Percentiles rank a stretch among this genome's conserved stretches.
Evolutionary conservation across 257 asterid genomes (phyloP).

Genomic region (Schizonepeta tenuifolia): DNA sequence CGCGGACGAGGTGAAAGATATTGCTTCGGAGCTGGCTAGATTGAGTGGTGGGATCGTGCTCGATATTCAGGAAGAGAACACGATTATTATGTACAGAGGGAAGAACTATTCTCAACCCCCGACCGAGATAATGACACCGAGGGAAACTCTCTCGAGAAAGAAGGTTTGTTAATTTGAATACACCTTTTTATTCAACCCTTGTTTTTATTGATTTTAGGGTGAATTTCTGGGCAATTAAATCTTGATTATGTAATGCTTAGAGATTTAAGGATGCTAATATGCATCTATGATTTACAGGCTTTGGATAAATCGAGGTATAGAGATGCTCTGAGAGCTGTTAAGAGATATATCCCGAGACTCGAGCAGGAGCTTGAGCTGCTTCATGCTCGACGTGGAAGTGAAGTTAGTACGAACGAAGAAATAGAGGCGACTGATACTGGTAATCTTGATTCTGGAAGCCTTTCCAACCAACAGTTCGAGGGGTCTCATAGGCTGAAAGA

Average conservation of each 20-base stretch:
- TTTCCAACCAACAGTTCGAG: slow-evolving; percentile 43
- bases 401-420: slow-evolving; percentile 34
- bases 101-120: slow-evolving; percentile 97
- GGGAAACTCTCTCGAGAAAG: slow-evolving; percentile 83
- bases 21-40: slow-evolving; percentile 87
- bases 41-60: slow-evolving; percentile 98
- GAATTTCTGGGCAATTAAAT: neutral
- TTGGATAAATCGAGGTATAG: slow-evolving; percentile 89
- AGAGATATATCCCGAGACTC: slow-evolving; percentile 77
- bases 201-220: neutral
- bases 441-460: slow-evolving; percentile 35
- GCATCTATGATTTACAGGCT: slow-evolving; percentile 58
- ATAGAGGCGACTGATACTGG: slow-evolving; percentile 36
- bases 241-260: neutral
- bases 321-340: slow-evolving; percentile 85
- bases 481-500: slow-evolving; percentile 58
- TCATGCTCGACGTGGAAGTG: slow-evolving; percentile 63
- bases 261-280: slow-evolving; percentile 24
- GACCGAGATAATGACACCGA: slow-evolving; percentile 96
- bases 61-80: slow-evolving; percentile 77
- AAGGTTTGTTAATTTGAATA: slow-evolving; percentile 52
- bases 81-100: slow-evolving; percentile 94
- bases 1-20: slow-evolving; percentile 87
- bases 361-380: slow-evolving; percentile 86
- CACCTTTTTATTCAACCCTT: neutral